Base-by-base conservation (phyloP, 1,284 basidiomycete species). In the Blastosporella zonata region DNA sequence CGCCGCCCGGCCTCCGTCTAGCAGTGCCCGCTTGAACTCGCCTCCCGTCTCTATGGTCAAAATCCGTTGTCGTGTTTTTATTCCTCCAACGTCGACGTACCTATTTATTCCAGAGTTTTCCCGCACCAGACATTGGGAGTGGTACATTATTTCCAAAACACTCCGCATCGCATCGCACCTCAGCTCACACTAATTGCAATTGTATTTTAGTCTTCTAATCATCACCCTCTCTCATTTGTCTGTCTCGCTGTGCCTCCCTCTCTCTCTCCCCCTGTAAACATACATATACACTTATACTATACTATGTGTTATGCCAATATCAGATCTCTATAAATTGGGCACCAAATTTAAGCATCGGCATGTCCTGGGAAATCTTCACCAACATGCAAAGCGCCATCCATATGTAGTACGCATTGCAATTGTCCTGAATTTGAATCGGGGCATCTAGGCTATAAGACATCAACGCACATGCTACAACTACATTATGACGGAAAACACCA, bases 41-140 rank as follows among this genome's bases (percentile, higher is more conserved):
- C 20, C 36, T 12, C 18, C 2, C 33, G 34, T 33, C 15, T 10
- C 13, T 15, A 27, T 31, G 29, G 13, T 31, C 29, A 3, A 31
- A 41, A 31, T 29, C 6, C 15, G 13, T 36, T 28, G 15, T 12
- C 29, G 15, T 41, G 31, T 46, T 34, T 20, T 17, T 46, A 39
- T 49, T 46, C 15, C 9, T 42, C 25, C n/a, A 18, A 31, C 40
- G n/a, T 23, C 44, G 25, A 8, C n/a, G 17, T 41, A 12, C 9
- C 36, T 51, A 47, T 39, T 38, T 43, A 51, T 51, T 39, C 15
- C 22, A 36, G 34, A 17, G 27, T 15, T 18, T 33, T 17, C 17
- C 18, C 7, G 22, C 33, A 29, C 31, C 3, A 20, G 15, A 31
- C 47, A 27, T 18, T 43, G 29, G 29, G 7, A 3, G 29, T 13